Percentiles rank a stretch among this genome's conserved stretches.
These are phyloP conservation scores for Coprinellus aureogranulatus DNA, from an alignment of 768 basidiomycete species.

Conservation along the genomic window DNA sequence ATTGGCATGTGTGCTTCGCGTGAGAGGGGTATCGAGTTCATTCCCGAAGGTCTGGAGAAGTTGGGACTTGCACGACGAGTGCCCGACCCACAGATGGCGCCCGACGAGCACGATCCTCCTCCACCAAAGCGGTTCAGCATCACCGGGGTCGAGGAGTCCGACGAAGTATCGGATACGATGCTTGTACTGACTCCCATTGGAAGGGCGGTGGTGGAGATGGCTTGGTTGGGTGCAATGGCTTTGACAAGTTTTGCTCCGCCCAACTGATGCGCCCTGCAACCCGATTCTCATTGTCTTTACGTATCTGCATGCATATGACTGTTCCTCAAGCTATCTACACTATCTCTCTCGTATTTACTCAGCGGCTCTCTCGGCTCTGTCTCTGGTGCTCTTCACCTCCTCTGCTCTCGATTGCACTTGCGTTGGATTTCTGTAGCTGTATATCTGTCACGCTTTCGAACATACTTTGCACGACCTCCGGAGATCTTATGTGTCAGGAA, in stretches of 20 bases:
- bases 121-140: conserved; percentile 11
- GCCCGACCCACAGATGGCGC: conserved; percentile 19
- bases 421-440: too few species aligned
- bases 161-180: conserved; percentile 39
- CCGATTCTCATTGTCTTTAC: too few species aligned
- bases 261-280: too few species aligned
- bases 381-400: too few species aligned
- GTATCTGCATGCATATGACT: too few species aligned
- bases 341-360: too few species aligned
- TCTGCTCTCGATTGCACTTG: too few species aligned
- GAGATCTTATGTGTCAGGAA: too few species aligned
- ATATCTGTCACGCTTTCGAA: too few species aligned
- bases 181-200: conserved; percentile 51
- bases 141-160: conserved; percentile 19
- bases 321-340: too few species aligned
- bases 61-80: conserved; percentile 61
- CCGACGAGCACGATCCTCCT: conserved; percentile 5
- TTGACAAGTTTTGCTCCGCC: conserved; percentile 48
- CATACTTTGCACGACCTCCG: too few species aligned
- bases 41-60: conserved; percentile 74
- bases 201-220: conserved; percentile 55
- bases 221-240: conserved; percentile 52
- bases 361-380: too few species aligned
- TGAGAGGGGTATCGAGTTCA: conserved; percentile 70
- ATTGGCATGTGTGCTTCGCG: conserved; percentile 64